Evolutionary conservation across 2,329 filamentous ascomycete genomes (phyloP).

Genomic region (Monosporascus ibericus): DNA sequence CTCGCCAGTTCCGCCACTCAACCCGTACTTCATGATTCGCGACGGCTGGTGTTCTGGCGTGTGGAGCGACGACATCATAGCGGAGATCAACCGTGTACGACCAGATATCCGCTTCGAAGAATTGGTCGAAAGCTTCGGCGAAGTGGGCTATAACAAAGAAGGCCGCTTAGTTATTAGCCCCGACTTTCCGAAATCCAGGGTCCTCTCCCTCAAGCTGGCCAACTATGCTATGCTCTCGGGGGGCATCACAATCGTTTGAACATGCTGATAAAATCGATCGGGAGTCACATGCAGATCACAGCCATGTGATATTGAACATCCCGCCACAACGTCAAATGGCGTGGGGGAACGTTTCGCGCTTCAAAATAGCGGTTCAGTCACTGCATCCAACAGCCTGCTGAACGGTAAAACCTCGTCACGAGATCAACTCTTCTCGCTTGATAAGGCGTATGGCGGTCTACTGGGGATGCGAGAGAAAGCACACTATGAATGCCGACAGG

Average conservation of each 20-base stretch:
- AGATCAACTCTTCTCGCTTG: neutral
- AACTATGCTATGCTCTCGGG: constrained; percentile 49
- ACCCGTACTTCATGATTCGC: constrained; percentile 64
- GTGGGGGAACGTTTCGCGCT: too few relatives aligned
- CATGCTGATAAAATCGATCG: neutral
- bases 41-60: constrained; percentile 59
- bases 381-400: too few relatives aligned
- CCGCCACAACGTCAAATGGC: too few relatives aligned
- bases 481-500: neutral
- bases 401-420: too few relatives aligned
- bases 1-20: constrained; percentile 62
- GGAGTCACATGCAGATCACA: too few relatives aligned
- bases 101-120: constrained; percentile 55
- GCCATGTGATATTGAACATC: neutral
- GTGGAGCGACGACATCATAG: constrained; percentile 64
- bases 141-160: constrained; percentile 53
- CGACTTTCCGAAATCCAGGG: constrained; percentile 45
- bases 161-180: constrained; percentile 51
- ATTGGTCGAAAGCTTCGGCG: constrained; percentile 58
- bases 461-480: neutral
- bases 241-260: constrained; percentile 29
- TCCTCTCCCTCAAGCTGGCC: constrained; percentile 50
- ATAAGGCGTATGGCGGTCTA: neutral
- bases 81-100: constrained; percentile 51
- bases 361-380: too few relatives aligned